phyloP scores from a whole-genome alignment of 2,329 filamentous ascomycete species.

The Albifimbria verrucaria region DNA sequence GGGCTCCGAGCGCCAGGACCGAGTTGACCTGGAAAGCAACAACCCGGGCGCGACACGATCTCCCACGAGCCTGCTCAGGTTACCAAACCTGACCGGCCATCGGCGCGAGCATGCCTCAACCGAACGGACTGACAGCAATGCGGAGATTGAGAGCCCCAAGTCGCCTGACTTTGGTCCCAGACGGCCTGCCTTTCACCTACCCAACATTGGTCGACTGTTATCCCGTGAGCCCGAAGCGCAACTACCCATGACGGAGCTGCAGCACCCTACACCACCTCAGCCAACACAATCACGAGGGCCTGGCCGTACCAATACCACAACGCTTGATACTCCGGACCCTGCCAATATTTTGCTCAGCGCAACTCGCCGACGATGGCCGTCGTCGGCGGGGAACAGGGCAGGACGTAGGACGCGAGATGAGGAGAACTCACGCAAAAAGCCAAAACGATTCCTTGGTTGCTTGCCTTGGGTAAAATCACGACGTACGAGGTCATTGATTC shows the following conservation, averaged over 20 bases:
- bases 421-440: constrained; percentile 15
- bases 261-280: constrained; percentile 2
- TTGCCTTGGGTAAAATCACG: constrained; percentile 54
- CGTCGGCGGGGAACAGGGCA: not conserved
- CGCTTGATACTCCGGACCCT: constrained; percentile 32
- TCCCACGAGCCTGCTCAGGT: constrained; percentile 5
- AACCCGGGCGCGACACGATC: not conserved
- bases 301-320: not conserved
- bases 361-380: not conserved
- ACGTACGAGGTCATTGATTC: constrained; percentile 50
- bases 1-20: too few species aligned
- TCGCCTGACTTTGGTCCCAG: constrained; percentile 35
- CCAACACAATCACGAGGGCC: not conserved
- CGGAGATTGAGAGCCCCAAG: constrained; percentile 42
- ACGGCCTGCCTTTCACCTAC: constrained; percentile 8
- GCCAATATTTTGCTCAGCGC: constrained; percentile 45
- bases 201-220: not conserved
- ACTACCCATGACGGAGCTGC: not conserved
- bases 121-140: constrained; percentile 12
- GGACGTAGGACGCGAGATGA: constrained; percentile 7
- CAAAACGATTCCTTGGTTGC: constrained; percentile 49
- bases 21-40: constrained; percentile 5
- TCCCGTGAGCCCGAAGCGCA: constrained; percentile 16
- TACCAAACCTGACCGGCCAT: constrained; percentile 16
- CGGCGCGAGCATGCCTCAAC: constrained; percentile 13